Conservation (phyloP, 129 eudicot species). For the Chrysanthemum seticuspe region DNA sequence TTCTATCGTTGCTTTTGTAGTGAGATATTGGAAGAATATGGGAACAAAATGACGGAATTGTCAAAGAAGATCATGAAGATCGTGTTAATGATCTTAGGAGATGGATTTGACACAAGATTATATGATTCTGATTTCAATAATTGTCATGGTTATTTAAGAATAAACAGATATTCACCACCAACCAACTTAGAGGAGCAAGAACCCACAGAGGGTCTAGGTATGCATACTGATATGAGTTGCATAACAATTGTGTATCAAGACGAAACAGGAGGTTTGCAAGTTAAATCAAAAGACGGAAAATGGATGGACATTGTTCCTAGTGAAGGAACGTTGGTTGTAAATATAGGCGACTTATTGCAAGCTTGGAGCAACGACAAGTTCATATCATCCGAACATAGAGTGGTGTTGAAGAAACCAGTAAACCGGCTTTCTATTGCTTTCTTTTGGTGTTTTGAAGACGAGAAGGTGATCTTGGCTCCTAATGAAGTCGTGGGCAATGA, state of each 20-base stretch:
- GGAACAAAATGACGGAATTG: constrained; percentile 59
- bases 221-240: constrained; percentile 89
- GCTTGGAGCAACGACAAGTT: constrained; percentile 81
- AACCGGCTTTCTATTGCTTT: constrained; percentile 65
- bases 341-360: constrained; percentile 72
- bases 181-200: constrained; percentile 36
- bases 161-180: constrained; percentile 63
- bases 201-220: constrained; percentile 67
- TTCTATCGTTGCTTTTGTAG: constrained; percentile 33
- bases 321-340: constrained; percentile 70
- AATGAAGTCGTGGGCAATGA: constrained; percentile 53
- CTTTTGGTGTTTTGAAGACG: constrained; percentile 90
- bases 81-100: constrained; percentile 50
- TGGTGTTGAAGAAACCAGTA: constrained; percentile 45
- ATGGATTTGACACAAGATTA: constrained; percentile 42
- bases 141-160: constrained; percentile 71
- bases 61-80: constrained; percentile 47
- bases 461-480: constrained; percentile 66
- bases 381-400: constrained; percentile 70
- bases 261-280: constrained; percentile 72
- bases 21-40: constrained; percentile 65
- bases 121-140: constrained; percentile 60
- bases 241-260: constrained; percentile 73
- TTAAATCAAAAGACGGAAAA: constrained; percentile 57
- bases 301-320: constrained; percentile 69